phyloP scores from a whole-genome alignment of 352 stramenopile species.

The Pythium folliculosum region DNA sequence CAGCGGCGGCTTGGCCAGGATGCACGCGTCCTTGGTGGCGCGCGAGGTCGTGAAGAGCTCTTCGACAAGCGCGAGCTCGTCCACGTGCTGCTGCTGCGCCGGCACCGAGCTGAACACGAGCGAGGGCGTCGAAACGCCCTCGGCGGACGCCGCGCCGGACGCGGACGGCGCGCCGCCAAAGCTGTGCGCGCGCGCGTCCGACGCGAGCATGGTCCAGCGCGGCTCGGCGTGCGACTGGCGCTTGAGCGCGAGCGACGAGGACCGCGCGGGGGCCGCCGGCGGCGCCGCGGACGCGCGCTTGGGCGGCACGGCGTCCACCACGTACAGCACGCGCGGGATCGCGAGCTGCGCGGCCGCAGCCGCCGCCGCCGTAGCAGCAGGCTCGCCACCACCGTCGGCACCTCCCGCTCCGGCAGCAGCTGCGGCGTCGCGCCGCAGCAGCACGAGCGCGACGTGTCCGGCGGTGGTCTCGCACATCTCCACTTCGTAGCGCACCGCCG shows the following conservation, averaged over 20 bases:
- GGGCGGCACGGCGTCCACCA: conserved; percentile 73
- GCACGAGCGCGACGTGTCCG: conserved; percentile 60
- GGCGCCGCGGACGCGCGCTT: conserved; percentile 23
- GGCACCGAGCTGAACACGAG: conserved; percentile 22
- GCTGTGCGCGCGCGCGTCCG: conserved; percentile 29
- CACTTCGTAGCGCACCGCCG: conserved; percentile 40
- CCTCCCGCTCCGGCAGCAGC: not conserved
- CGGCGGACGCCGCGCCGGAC: conserved; percentile 4
- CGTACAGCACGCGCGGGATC: conserved; percentile 59
- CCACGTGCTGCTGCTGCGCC: conserved; percentile 38
- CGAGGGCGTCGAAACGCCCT: conserved; percentile 16
- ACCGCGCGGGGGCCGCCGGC: not conserved
- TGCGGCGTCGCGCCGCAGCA: conserved; percentile 31
- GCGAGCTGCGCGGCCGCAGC: conserved; percentile 23
- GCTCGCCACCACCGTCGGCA: not conserved
- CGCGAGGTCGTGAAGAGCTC: conserved; percentile 62
- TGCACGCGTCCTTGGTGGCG: conserved; percentile 57
- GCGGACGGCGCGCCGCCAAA: conserved; percentile 21
- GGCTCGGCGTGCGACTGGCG: conserved; percentile 13
- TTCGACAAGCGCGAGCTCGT: conserved; percentile 71
- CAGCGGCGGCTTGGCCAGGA: conserved; percentile 68
- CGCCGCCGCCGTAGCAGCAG: not conserved
- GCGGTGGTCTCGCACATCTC: conserved; percentile 57
- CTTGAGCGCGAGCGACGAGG: conserved; percentile 8
- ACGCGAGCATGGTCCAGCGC: conserved; percentile 36